phyloP scores from a whole-genome alignment of 495 filamentous ascomycete species.

The Annulohypoxylon moriforme region DNA sequence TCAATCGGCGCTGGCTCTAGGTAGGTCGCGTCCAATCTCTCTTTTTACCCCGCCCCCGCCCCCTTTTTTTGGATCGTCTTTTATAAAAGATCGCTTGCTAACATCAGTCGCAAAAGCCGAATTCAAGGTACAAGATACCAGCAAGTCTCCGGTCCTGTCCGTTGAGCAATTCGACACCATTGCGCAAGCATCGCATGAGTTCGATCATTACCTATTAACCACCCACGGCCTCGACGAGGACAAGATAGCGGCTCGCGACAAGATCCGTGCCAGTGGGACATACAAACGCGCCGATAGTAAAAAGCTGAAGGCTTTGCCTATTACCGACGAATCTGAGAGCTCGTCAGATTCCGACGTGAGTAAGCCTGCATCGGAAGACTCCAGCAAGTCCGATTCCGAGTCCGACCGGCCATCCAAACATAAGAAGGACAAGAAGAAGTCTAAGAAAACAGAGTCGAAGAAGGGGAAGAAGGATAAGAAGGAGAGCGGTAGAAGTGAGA shows the following conservation, averaged over 20 bases:
- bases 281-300: not conserved
- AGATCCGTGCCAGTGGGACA: not conserved
- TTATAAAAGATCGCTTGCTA: not conserved
- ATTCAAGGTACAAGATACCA: conserved; percentile 19
- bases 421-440: conserved; percentile 10
- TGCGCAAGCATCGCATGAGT: conserved; percentile 6
- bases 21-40: not conserved
- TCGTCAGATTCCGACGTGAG: not conserved
- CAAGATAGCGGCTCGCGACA: conserved; percentile 9
- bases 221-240: conserved; percentile 8
- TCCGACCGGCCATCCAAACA: not conserved
- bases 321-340: conserved; percentile 7
- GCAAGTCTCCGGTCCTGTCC: not conserved
- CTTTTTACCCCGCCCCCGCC: not conserved
- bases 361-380: not conserved
- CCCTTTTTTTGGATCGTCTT: not conserved
- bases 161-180: conserved; percentile 7
- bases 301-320: not conserved
- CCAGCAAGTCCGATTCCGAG: conserved; percentile 5
- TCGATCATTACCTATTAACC: conserved; percentile 1
- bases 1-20: conserved; percentile 54
- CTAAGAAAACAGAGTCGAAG: not conserved
- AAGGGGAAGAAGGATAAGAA: conserved; percentile 7
- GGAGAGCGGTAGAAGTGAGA: not conserved
- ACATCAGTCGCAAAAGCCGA: conserved; percentile 33